Evolutionary conservation across 106 monocot species (phyloP), one percentile per base, ranked within the genome.

Genomic region (Narthecium ossifragum): DNA sequence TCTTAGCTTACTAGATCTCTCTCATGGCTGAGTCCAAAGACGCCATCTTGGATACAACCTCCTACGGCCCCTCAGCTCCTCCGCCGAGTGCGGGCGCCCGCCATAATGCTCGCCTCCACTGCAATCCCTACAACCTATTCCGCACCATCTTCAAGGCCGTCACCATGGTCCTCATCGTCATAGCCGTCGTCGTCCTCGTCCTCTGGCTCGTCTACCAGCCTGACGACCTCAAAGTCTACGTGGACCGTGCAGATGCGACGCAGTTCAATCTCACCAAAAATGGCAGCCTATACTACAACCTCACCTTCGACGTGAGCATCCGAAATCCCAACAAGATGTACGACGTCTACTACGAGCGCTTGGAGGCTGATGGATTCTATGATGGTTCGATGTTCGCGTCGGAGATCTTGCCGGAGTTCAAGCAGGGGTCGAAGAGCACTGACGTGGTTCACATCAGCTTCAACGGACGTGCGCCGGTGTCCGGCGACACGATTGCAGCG

Each of bases 171-270:
- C 8, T 56, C 61, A 11, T 78, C 55, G 5, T 34, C 65, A 12
- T 65, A 20, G 64, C 49, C 70, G 14, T 71, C 66, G 9, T 59
- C 41, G 53, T 46, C 14, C 37, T 70, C 34, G 8, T 75, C 55
- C 18, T 62, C 53, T 61, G 66, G 65, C 59, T 80, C 61, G 20
- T 75, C 61, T 59, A 57, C 71, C 66, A 43, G 5, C 75, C 70
- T 28, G n/a, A 36, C 45, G 25, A 47, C 24, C 38, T 75, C 50
- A 46, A 66, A 14, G 75, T 66, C 66, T 17, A 47, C 53, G 80
- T 75, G 26, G 55, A 57, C 6, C 18, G 30, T 24, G 76, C 70
- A 41, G 8, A 23, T 29, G 55, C 70, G 41, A 20, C 65, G 26
- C 58, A 26, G 13, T 77, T 77, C 70, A 46, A 70, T 13, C 76